Conservation (phyloP, 495 filamentous ascomycete genomes). For the Bathelium albidoporum region DNA sequence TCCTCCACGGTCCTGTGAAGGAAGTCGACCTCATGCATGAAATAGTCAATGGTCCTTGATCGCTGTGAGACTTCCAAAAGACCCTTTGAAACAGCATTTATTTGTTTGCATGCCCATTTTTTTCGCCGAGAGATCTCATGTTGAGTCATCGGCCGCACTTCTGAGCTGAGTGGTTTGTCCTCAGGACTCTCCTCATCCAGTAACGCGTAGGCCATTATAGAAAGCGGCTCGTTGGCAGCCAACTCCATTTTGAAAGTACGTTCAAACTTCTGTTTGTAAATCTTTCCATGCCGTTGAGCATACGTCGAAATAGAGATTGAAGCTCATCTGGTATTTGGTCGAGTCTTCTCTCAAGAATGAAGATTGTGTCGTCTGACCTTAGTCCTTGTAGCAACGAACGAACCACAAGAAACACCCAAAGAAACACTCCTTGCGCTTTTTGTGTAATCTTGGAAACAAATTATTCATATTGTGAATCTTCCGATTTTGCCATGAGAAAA, state of each 20-base stretch:
- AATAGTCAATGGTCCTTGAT: neutral
- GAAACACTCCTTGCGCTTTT: constrained; percentile 24
- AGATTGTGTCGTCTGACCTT: constrained; percentile 11
- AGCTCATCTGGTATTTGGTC: constrained; percentile 14
- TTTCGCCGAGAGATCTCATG: neutral
- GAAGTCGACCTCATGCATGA: neutral
- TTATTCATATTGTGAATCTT: neutral
- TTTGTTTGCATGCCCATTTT: neutral
- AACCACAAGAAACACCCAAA: constrained; percentile 25
- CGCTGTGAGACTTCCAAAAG: neutral
- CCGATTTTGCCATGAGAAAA: neutral
- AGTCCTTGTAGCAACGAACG: constrained; percentile 20
- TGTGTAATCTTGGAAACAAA: constrained; percentile 16
- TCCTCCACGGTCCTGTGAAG: neutral
- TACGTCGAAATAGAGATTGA: neutral
- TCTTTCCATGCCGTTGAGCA: neutral
- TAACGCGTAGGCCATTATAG: neutral
- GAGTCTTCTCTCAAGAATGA: constrained; percentile 12
- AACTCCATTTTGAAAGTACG: neutral
- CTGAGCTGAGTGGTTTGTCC: neutral
- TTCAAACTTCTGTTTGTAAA: neutral
- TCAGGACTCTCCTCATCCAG: neutral
- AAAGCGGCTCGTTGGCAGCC: neutral
- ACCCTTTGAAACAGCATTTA: neutral
- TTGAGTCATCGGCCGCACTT: neutral